Percentiles rank a stretch among this genome's conserved stretches.
Evolutionary conservation across 2,329 filamentous ascomycete species (phyloP).

Genomic region (Dactylellina leptospora): DNA sequence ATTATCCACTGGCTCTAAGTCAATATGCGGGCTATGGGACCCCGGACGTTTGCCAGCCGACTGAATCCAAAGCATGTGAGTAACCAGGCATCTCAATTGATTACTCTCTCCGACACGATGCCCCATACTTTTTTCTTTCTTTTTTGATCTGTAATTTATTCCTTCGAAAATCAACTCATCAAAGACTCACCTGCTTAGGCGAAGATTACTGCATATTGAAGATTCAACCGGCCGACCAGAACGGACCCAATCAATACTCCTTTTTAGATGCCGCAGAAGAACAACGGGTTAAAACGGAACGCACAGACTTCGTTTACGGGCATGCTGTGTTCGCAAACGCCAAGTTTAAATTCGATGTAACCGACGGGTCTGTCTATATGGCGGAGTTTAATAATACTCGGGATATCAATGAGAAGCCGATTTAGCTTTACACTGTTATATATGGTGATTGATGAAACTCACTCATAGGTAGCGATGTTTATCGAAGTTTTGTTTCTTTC

Average conservation of each 20-base stretch:
- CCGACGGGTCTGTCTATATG: background rate
- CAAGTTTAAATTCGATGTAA: background rate
- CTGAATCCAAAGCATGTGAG: no score
- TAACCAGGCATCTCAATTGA: no score
- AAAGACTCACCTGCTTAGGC: background rate
- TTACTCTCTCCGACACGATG: no score
- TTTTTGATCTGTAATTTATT: background rate
- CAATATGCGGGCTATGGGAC: no score
- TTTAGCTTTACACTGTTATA: background rate
- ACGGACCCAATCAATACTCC: background rate
- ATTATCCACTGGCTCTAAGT: no score
- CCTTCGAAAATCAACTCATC: background rate
- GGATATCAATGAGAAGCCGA: background rate
- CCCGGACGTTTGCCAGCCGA: no score
- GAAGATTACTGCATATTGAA: background rate
- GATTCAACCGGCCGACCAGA: background rate
- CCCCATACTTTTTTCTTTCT: no score
- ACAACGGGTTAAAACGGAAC: background rate
- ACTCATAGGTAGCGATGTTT: background rate
- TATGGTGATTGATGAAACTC: background rate
- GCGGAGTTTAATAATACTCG: background rate
- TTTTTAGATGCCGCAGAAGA: background rate
- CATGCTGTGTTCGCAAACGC: slow-evolving; percentile 8
- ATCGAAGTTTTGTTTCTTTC: background rate
- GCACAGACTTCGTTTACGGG: background rate